A percentile compares a stretch with the other conserved stretches of the same genome.
Evolutionary conservation across 495 filamentous ascomycete species (phyloP).

Genomic region (Durotheca rogersii): DNA sequence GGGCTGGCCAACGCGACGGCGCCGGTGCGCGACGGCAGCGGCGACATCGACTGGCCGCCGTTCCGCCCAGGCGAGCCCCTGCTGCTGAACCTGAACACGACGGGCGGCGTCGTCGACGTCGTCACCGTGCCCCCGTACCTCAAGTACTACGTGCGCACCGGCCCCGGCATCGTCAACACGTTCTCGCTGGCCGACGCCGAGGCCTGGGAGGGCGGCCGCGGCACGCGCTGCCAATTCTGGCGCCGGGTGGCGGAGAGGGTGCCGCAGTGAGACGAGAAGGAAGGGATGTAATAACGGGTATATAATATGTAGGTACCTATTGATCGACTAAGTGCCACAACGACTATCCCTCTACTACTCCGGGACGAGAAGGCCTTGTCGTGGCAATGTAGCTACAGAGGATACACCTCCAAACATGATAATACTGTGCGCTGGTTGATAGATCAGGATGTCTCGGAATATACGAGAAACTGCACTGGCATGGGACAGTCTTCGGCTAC

Average conservation of each 20-base stretch:
- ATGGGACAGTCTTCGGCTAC: too few relatives aligned
- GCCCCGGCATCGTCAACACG: conserved; percentile 48
- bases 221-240: conserved; percentile 57
- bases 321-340: not conserved
- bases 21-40: conserved; percentile 24
- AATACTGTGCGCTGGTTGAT: too few relatives aligned
- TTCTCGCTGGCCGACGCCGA: conserved; percentile 52
- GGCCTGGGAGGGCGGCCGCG: conserved; percentile 60
- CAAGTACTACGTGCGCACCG: conserved; percentile 35
- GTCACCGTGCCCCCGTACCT: conserved; percentile 29
- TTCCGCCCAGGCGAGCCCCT: conserved; percentile 40
- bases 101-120: conserved; percentile 45
- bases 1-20: conserved; percentile 37
- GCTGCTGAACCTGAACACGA: conserved; percentile 56
- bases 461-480: too few relatives aligned
- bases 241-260: conserved; percentile 22
- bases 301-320: not conserved
- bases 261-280: conserved; percentile 9
- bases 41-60: conserved; percentile 36
- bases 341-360: too few relatives aligned
- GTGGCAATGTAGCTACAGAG: too few relatives aligned
- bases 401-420: too few relatives aligned
- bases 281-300: too few relatives aligned
- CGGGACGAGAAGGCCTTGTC: too few relatives aligned
- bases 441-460: too few relatives aligned